Evolutionary conservation across 2,329 filamentous ascomycete genomes (phyloP), one percentile per base, ranked within the genome.

Genomic region (Nannizzia gypsea): DNA sequence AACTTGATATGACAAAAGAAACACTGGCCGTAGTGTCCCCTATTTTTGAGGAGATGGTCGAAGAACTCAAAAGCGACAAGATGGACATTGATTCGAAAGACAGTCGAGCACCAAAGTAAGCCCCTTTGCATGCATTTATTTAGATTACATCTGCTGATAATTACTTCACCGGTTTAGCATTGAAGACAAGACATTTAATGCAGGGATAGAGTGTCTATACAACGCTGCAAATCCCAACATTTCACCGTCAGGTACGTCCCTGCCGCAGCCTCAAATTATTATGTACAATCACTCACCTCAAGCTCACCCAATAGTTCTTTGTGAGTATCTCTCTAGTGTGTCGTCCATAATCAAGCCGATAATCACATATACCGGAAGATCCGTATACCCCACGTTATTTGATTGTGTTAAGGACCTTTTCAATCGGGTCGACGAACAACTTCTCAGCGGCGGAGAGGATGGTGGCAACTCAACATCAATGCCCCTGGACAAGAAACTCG

Each of bases 1-100:
- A 91, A 67, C 69, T 89, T 15, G 83, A 90, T 65, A 77, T 95
- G 72, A 83, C 88, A 66, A 75, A 80, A 3, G 83, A 88, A 26
- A 84, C 88, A 3, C 77, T 82, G 3, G 78, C 78, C 4, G 81
- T 95, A 57, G 82, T 88, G 11, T 76, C 74, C 28, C 81, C 83
- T 0, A 75, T 85, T 52, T 71, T 95, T 17, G 82, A 85, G 48
- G 80, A 84, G 28, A 66, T 81, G 3, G 73, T 71, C 6, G 79
- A 80, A 34, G 65, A 69, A 17, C 70, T 74, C 38, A 82, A 82
- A 52, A 31, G 50, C 11, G 83, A 86, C 63, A 78, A 79, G 60
- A 90, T 90, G 86, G 87, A 90, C 17, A 74, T 88, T 22, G 85
- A 87, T 67, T 78, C 77, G 1, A 75, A 71, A 22, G 68, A 72